Base-by-base conservation (phyloP, 148 eudicot genomes). In the Chenopodium formosanum region DNA sequence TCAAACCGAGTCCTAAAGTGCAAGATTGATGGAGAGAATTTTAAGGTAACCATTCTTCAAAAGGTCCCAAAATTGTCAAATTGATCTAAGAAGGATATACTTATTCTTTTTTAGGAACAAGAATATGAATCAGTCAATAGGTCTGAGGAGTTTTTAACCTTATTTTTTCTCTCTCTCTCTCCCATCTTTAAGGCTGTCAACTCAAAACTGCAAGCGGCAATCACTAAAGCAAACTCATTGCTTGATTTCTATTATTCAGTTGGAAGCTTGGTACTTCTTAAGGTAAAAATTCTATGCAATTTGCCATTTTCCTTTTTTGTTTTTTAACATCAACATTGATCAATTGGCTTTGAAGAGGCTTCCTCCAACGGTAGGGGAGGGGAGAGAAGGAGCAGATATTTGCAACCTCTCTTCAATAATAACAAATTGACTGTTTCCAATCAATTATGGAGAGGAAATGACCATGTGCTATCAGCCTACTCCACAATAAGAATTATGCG, bases 231-330 rank as follows among this genome's bases (percentile, higher is more conserved):
- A 52, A 89, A 79, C 81, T 84, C 95, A 77, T 85, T 96, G 87
- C 85, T 89, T 58, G 97, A 94, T 65, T 91, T 85, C 86, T 92
- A 94, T 85, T 87, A 89, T 74, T 79, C 95, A 37, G 60, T 94
- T 58, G 99, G 95, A 88, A 84, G 97, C 83, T 88, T 96, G 90
- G 70, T 56, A 34, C 83, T 83, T 73, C 88, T 94, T 34, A 92
- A 96, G 99, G 99, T 94, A 90, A 84, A 14, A 52, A 32, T 14
- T 81, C 29, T 60, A 17, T 63, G 29, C 78, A 56, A 22, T 4
- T 11, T 58, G 10, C 53, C 60, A 23, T n/a, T 32, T 72, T 72
- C 22, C 11, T 74, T 31, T 32, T 64, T 34, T 32, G 65, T 31
- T 32, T 50, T 0, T 7, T 9, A 40, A 32, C 19, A 17, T 37